Evolutionary conservation across 1,139 yeast genomes (phyloP).

Genomic region (Diutina neorugosa): DNA sequence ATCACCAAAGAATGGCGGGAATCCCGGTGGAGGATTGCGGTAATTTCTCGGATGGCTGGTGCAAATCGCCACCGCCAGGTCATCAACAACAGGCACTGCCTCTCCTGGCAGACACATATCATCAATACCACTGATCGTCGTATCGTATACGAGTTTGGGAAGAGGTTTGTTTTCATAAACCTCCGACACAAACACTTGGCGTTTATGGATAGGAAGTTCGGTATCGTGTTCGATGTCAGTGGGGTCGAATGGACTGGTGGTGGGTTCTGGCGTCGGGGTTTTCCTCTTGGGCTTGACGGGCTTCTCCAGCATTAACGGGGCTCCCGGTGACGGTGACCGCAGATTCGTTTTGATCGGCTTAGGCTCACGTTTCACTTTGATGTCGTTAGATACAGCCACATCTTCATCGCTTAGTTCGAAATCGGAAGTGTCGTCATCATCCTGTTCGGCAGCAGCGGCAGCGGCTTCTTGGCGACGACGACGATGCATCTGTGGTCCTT

Average conservation of each 20-base stretch:
- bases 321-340: neutral
- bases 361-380: neutral
- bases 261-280: neutral
- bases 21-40: conserved; percentile 22
- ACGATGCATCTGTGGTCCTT: neutral
- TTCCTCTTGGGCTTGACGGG: neutral
- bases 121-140: conserved; percentile 11
- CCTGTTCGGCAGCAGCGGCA: neutral
- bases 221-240: conserved; percentile 25
- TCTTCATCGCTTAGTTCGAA: neutral
- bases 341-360: neutral
- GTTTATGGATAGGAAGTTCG: conserved; percentile 17
- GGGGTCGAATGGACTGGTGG: conserved; percentile 25
- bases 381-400: neutral
- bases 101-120: conserved; percentile 11
- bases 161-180: conserved; percentile 13
- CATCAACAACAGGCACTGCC: conserved; percentile 13
- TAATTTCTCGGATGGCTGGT: conserved; percentile 19
- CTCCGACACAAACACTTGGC: conserved; percentile 23
- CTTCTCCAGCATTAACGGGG: neutral
- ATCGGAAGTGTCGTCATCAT: neutral
- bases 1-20: conserved; percentile 20
- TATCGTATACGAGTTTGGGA: conserved; percentile 15
- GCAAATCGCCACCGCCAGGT: conserved; percentile 21
- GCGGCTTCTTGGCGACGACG: neutral